A percentile compares a stretch with the other conserved stretches of the same genome.
phyloP scores from a whole-genome alignment of 306 rosid species.

The peach (Prunus persica) region Prunus_persica_NCBIv2 NC_034014.1:8647001-8647500 shows the following conservation, averaged over 20 bases:
- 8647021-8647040: too few species aligned
- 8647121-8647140: background rate
- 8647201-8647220: conserved; percentile 39
- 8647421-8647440: background rate
- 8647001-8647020: too few species aligned
- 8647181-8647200: conserved; percentile 30
- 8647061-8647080: too few species aligned
- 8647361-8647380: conserved; percentile 23
- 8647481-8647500: conserved; percentile 1
- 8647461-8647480: background rate
- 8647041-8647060: too few species aligned
- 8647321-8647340: conserved; percentile 14
- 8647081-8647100: background rate
- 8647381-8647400: conserved; percentile 16
- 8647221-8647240: conserved; percentile 25
- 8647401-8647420: background rate
- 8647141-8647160: background rate
- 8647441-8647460: conserved; percentile 1
- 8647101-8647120: background rate
- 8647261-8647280: background rate
- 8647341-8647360: conserved; percentile 6
- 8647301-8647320: conserved; percentile 7
- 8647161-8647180: background rate
- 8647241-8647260: conserved; percentile 19
- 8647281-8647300: background rate